Conservation (phyloP, 306 rosid species). For the Vicia faba region DNA sequence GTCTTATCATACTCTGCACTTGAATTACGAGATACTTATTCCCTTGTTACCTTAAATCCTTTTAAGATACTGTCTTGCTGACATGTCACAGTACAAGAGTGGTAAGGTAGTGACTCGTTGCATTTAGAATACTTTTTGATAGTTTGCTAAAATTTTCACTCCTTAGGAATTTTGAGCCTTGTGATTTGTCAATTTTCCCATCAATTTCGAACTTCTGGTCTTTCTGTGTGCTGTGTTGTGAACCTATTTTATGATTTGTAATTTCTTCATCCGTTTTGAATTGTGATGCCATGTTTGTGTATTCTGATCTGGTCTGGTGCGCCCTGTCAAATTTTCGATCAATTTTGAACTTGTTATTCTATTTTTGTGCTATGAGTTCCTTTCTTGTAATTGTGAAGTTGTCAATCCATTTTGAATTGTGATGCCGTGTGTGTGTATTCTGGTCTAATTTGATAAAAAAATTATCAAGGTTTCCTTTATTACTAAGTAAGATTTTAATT, state of each 20-base stretch:
- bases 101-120: conserved; percentile 66
- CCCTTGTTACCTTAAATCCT: conserved; percentile 57
- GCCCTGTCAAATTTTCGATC: not conserved
- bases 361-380: not conserved
- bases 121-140: conserved; percentile 1
- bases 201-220: not conserved
- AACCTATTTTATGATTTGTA: not conserved
- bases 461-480: not conserved
- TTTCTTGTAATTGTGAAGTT: not conserved
- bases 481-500: not conserved
- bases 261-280: not conserved
- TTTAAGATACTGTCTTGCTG: conserved; percentile 92
- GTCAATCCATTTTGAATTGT: not conserved
- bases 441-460: not conserved
- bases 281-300: not conserved
- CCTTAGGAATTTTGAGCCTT: not conserved
- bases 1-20: too few species aligned
- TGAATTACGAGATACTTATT: not conserved
- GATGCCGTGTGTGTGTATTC: not conserved
- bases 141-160: conserved; percentile 3
- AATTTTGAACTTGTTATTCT: not conserved
- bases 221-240: not conserved
- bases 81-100: conserved; percentile 93
- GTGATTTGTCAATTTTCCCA: not conserved
- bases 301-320: not conserved